Conservation (phyloP, 2,329 filamentous ascomycete genomes). For the Dactylellina drechsleri region DNA sequence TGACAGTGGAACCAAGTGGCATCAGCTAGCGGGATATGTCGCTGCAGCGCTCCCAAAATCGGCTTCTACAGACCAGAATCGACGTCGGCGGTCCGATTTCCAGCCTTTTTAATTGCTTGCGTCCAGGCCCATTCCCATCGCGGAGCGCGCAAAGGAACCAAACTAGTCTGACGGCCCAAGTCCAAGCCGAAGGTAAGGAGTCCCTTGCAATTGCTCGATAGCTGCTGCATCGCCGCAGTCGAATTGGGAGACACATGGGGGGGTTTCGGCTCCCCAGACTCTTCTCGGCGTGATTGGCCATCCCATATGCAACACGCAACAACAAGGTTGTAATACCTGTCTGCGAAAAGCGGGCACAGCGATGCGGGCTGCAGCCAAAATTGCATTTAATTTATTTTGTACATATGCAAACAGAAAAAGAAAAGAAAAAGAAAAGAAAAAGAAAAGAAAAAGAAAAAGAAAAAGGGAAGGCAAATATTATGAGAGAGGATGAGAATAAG, state of each 20-base stretch:
- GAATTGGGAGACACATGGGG: not conserved
- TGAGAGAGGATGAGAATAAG: too few relatives aligned
- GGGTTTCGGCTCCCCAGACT: not conserved
- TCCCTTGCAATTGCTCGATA: not conserved
- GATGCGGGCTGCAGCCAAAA: slow-evolving; percentile 12
- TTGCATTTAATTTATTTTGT: slow-evolving; percentile 4
- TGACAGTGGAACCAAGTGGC: slow-evolving; percentile 20
- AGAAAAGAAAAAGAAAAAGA: too few relatives aligned
- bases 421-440: slow-evolving; percentile 4
- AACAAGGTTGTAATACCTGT: slow-evolving; percentile 24
- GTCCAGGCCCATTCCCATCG: slow-evolving; percentile 3
- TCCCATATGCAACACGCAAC: slow-evolving; percentile 27
- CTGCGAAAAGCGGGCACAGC: slow-evolving; percentile 21
- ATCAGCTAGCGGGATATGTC: slow-evolving; percentile 9
- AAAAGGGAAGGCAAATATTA: too few relatives aligned
- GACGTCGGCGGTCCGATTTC: not conserved
- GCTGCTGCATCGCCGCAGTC: too few relatives aligned
- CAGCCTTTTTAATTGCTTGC: not conserved
- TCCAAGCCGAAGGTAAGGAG: not conserved
- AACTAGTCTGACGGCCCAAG: not conserved
- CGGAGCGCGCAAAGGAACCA: slow-evolving; percentile 1
- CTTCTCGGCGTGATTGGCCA: slow-evolving; percentile 32
- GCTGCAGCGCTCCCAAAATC: slow-evolving; percentile 8
- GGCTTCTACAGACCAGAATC: not conserved
- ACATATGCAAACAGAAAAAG: not conserved